Evolutionary conservation across 2,329 filamentous ascomycete species (phyloP), one percentile per base, ranked within the genome.

Genomic region (Xylariaceae sp.): DNA sequence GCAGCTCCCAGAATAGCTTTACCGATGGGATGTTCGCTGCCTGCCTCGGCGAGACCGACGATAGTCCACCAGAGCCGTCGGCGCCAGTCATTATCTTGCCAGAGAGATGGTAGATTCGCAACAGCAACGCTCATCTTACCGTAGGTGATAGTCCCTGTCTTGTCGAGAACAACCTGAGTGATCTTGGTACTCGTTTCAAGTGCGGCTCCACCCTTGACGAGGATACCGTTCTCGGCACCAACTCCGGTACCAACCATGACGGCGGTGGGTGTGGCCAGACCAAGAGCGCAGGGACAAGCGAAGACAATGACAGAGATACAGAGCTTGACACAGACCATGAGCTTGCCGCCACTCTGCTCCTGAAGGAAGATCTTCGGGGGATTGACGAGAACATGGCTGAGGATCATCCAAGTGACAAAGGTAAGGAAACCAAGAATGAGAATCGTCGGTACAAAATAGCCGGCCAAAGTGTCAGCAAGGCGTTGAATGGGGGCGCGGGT

Each of bases 231-330:
- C 71, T 97, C 89, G 2, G 94, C 94, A 46, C 94, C 94, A 31
- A 97, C 86, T 53, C 94, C 94, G n/a, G 94, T 97, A 41, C 94
- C 94, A 31, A 99, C 94, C 94, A 99, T 97, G 68, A 99, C 92
- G 2, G 94, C 94, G 0, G 94, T 99, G 2, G 94, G 94, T 1
- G 94, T 97, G 19, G 91, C 92, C 16, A 99, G 80, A 50, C 94
- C 94, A n/a, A 99, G 83, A 1, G 94, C 94, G 67, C 94, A 99
- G 16, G 94, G 94, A 66, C 94, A 99, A 5, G 94, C 94, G 69
- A 99, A 97, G 17, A 97, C 94, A 66, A 99, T 96, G 60, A 99
- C 94, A 0, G 94, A 96, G 62, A 99, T 99, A 72, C 94, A 97
- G 14, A 99, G 84, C 75, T 97, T 95, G 58, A 97, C 77, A 68